Conservation (phyloP, 352 stramenopile genomes). For the Phytopythium chamaehyphon region DNA sequence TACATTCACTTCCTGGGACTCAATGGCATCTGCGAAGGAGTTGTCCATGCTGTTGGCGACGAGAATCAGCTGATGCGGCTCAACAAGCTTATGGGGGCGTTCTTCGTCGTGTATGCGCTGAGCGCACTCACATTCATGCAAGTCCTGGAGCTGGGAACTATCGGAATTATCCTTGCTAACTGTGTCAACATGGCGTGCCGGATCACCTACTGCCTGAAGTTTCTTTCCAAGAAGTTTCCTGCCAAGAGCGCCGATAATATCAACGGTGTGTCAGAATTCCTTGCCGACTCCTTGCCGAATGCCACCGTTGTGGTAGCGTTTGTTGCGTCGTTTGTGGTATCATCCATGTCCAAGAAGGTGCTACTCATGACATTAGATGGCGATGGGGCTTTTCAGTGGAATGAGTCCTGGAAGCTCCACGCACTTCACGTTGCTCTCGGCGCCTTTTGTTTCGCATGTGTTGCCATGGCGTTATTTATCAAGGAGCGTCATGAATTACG, state of each 20-base stretch:
- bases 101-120: constrained; percentile 72
- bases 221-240: constrained; percentile 61
- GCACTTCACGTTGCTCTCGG: constrained; percentile 43
- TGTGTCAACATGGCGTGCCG: constrained; percentile 86
- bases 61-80: constrained; percentile 68
- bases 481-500: constrained; percentile 44
- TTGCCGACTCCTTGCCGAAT: constrained; percentile 45
- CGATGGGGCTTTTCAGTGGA: neutral
- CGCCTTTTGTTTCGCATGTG: constrained; percentile 33
- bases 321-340: constrained; percentile 31
- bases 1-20: constrained; percentile 95
- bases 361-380: constrained; percentile 16
- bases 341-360: constrained; percentile 28
- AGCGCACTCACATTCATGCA: constrained; percentile 69
- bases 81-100: constrained; percentile 76
- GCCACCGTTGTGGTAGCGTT: constrained; percentile 46
- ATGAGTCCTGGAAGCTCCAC: constrained; percentile 31
- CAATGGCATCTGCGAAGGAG: constrained; percentile 96
- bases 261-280: constrained; percentile 28
- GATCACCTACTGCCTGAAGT: constrained; percentile 75
- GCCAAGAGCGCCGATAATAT: neutral
- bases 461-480: constrained; percentile 34
- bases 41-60: constrained; percentile 89
- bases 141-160: constrained; percentile 42
- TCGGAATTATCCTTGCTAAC: constrained; percentile 83